These are phyloP conservation scores for Rhizopogon vulgaris DNA, from an alignment of 768 basidiomycete genomes.

Conservation along the genomic window DNA sequence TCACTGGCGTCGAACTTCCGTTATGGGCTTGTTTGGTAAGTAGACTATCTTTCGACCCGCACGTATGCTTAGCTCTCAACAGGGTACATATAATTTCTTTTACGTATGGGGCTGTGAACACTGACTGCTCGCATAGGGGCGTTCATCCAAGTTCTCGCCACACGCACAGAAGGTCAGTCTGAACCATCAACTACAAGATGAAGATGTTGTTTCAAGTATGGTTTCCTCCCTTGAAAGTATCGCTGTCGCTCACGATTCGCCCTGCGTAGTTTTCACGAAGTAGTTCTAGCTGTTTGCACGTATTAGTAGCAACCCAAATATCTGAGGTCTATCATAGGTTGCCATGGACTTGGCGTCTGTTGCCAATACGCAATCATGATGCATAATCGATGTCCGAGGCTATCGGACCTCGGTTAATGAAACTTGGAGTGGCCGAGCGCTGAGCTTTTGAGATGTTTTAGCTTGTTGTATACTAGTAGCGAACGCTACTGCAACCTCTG, in stretches of 20 bases:
- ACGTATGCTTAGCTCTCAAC: not conserved
- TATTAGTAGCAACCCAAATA: not conserved
- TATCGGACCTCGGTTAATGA: no score
- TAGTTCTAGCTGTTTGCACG: not conserved
- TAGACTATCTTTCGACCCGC: conserved; percentile 2
- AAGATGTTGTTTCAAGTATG: conserved; percentile 86
- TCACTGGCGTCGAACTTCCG: conserved; percentile 88
- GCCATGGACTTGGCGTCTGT: not conserved
- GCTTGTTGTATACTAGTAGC: no score
- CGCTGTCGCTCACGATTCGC: not conserved
- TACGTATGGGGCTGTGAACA: not conserved
- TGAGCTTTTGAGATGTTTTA: no score
- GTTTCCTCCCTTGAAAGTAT: conserved; percentile 10
- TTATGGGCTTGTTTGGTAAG: conserved; percentile 90
- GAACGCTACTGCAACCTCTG: no score
- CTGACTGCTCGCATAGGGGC: conserved; percentile 50
- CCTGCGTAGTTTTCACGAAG: not conserved
- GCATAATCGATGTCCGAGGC: no score
- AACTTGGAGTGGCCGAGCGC: no score
- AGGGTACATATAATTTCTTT: conserved; percentile 5
- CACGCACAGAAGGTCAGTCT: conserved; percentile 94
- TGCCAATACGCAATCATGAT: not conserved
- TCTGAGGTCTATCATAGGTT: not conserved
- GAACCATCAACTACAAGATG: conserved; percentile 76
- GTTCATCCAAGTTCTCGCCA: conserved; percentile 89